These are phyloP conservation scores for Lathyrus tuberosus DNA, from an alignment of 306 rosid species.

Conservation along the genomic window DNA sequence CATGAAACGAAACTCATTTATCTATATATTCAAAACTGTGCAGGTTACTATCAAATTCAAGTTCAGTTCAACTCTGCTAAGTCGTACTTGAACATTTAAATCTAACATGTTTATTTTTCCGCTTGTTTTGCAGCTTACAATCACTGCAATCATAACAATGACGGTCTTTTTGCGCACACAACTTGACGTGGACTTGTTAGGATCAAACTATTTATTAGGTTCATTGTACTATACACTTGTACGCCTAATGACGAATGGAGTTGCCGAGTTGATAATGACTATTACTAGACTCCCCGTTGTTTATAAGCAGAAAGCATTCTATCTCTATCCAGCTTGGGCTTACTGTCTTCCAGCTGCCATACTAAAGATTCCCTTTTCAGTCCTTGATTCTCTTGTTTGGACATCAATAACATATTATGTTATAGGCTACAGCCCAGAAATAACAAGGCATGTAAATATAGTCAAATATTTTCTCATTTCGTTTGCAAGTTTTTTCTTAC, in stretches of 20 bases:
- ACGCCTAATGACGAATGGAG: conserved; percentile 75
- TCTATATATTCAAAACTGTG: conserved; percentile 69
- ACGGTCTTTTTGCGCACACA: conserved; percentile 72
- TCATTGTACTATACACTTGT: conserved; percentile 67
- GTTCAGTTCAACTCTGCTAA: conserved; percentile 26
- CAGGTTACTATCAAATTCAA: conserved; percentile 53
- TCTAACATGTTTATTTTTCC: conserved; percentile 22
- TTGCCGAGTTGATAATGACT: conserved; percentile 76
- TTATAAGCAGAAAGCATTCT: conserved; percentile 61
- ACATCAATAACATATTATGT: conserved; percentile 62
- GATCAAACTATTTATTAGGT: conserved; percentile 71
- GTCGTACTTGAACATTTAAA: conserved; percentile 7
- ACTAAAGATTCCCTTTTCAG: conserved; percentile 61
- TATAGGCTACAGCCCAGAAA: conserved; percentile 66
- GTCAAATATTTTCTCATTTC: background rate
- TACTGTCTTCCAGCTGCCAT: conserved; percentile 59
- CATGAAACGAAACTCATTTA: conserved; percentile 72
- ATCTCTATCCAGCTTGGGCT: conserved; percentile 68
- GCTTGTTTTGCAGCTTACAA: conserved; percentile 55
- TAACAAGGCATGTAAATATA: conserved; percentile 46
- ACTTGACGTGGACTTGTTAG: conserved; percentile 46
- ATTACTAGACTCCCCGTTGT: conserved; percentile 64
- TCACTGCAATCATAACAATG: conserved; percentile 74
- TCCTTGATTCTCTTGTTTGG: conserved; percentile 60
- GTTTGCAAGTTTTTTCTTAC: conserved; percentile 38